A percentile compares a stretch with the other conserved stretches of the same genome.
phyloP scores from a whole-genome alignment of 2,329 filamentous ascomycete genomes.

The Chaetoscypha palmicola region DNA sequence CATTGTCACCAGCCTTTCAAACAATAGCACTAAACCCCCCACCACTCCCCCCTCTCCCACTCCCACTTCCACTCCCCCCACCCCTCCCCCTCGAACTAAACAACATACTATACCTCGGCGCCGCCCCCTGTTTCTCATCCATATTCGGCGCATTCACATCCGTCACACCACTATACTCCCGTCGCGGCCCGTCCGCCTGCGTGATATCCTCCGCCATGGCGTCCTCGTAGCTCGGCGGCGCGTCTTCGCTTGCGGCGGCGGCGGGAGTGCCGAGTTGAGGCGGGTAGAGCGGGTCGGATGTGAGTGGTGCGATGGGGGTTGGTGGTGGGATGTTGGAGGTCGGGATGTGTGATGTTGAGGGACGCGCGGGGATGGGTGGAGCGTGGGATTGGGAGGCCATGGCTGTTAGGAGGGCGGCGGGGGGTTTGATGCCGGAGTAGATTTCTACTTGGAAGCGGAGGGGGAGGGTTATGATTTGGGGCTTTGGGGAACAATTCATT shows the following conservation, averaged over 20 bases:
- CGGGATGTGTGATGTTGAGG: constrained; percentile 22
- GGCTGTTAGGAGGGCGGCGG: constrained; percentile 65
- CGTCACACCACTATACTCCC: constrained; percentile 59
- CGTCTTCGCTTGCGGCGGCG: constrained; percentile 55
- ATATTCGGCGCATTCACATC: constrained; percentile 48
- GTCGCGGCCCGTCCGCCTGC: constrained; percentile 64
- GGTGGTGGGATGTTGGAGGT: constrained; percentile 19
- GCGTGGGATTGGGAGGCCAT: constrained; percentile 33
- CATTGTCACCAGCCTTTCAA: neutral
- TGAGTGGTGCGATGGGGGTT: constrained; percentile 22
- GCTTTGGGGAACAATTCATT: too few relatives aligned
- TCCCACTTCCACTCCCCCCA: neutral
- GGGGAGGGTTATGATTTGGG: constrained; percentile 73
- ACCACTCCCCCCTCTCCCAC: neutral
- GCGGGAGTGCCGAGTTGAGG: constrained; percentile 46
- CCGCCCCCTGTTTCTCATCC: constrained; percentile 21
- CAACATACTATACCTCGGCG: constrained; percentile 8
- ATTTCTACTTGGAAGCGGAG: constrained; percentile 73
- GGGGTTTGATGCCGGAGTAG: constrained; percentile 82
- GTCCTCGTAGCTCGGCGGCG: constrained; percentile 93
- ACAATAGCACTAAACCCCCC: constrained; percentile 1
- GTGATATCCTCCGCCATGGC: constrained; percentile 71
- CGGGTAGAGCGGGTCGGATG: constrained; percentile 48
- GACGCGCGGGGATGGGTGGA: constrained; percentile 11
- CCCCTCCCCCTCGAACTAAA: neutral